phyloP scores from a whole-genome alignment of 441 rosid species.

The Erodium texanum region DNA sequence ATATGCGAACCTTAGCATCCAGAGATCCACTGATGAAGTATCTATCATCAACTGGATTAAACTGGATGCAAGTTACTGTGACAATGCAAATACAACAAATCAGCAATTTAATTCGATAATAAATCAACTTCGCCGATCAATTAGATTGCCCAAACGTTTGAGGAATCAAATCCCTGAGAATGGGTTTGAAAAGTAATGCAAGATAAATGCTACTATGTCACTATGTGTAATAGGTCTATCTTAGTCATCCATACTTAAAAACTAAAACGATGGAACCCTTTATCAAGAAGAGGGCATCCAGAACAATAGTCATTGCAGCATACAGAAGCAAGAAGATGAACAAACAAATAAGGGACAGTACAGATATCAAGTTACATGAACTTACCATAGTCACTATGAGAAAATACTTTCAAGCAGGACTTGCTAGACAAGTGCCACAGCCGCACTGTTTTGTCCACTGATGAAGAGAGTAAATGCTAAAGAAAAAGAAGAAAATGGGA shows the following conservation, averaged over 20 bases:
- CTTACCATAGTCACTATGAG: conserved; percentile 66
- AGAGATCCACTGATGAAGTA: conserved; percentile 96
- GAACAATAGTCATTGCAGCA: too few species aligned
- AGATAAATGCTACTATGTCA: too few species aligned
- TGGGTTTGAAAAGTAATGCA: too few species aligned
- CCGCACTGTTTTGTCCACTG: conserved; percentile 78
- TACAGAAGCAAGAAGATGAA: too few species aligned
- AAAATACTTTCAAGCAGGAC: conserved; percentile 58
- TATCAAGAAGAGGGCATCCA: too few species aligned
- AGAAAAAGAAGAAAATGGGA: conserved; percentile 10
- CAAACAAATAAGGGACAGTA: too few species aligned
- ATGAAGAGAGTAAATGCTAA: conserved; percentile 66
- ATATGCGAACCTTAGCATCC: conserved; percentile 79
- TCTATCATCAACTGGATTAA: conserved; percentile 93
- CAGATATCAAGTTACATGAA: not conserved
- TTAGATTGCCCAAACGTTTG: not conserved
- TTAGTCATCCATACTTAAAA: too few species aligned
- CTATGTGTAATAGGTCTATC: too few species aligned
- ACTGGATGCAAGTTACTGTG: conserved; percentile 97
- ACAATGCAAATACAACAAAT: too few species aligned
- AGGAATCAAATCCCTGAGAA: too few species aligned
- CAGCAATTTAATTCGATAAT: not conserved
- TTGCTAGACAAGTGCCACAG: conserved; percentile 59
- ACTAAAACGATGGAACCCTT: too few species aligned
- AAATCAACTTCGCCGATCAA: not conserved